Evolutionary conservation across 768 basidiomycete genomes (phyloP).

Genomic region (Lactarius pseudohatsudake): DNA sequence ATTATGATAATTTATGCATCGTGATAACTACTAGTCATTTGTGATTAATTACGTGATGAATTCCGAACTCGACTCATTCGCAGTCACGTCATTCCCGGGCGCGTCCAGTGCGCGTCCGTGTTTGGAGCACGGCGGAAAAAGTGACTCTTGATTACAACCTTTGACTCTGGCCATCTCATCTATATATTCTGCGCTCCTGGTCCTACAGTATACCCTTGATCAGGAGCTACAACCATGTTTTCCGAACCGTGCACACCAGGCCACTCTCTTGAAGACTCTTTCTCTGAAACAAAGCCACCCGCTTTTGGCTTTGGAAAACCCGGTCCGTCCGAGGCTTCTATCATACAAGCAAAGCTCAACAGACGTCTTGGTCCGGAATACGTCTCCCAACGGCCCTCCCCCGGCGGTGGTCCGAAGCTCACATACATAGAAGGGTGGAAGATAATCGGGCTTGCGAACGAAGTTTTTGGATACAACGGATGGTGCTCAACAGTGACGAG

Average conservation of each 20-base stretch:
- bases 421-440: constrained; percentile 98
- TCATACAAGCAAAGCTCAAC: constrained; percentile 77
- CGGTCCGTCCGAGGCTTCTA: constrained; percentile 55
- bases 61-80: too few species aligned
- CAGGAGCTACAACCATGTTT: constrained; percentile 13
- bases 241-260: constrained; percentile 23
- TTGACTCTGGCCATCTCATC: neutral
- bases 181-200: neutral
- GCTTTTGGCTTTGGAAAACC: constrained; percentile 6
- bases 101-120: too few species aligned
- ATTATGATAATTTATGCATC: too few species aligned
- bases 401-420: constrained; percentile 81
- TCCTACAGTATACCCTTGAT: neutral
- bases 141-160: neutral
- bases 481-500: constrained; percentile 83
- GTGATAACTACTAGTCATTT: too few species aligned
- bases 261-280: constrained; percentile 11
- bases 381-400: constrained; percentile 85
- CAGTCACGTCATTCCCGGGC: too few species aligned
- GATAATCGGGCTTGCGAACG: constrained; percentile 96
- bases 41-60: too few species aligned
- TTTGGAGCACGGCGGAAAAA: neutral
- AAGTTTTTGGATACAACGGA: constrained; percentile 97
- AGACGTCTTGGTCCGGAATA: constrained; percentile 94
- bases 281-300: constrained; percentile 17